Evolutionary conservation across 345 rosid species (phyloP).

Genomic region (Salix suchowensis): DNA sequence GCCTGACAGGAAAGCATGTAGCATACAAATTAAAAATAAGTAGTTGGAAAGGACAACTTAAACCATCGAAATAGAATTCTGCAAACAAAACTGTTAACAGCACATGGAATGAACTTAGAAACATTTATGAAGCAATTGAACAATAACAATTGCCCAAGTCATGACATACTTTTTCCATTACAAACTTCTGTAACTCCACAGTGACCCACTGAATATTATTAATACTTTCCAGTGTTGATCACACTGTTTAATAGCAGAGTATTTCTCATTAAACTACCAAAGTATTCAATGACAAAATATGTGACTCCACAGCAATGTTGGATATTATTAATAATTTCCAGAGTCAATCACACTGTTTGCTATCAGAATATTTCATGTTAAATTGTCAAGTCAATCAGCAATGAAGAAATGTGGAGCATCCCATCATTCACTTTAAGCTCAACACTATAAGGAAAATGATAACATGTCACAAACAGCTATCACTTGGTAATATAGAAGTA

Average conservation of each 20-base stretch:
- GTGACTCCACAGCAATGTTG: background rate
- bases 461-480: too few species aligned
- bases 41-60: background rate
- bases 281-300: background rate
- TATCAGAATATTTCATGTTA: background rate
- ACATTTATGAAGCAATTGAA: background rate
- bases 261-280: background rate
- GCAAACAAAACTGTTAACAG: background rate
- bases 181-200: background rate
- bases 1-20: constrained; percentile 42
- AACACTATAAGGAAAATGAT: background rate
- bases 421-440: background rate
- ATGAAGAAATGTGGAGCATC: background rate
- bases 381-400: background rate
- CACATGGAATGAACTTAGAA: background rate
- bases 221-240: background rate
- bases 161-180: background rate
- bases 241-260: background rate
- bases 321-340: background rate
- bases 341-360: background rate
- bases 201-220: background rate
- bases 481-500: too few species aligned
- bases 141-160: background rate
- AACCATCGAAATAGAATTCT: background rate
- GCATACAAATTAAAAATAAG: background rate